Conservation (phyloP, 169 alveolate species). For the Cryptosporidium baileyi region DNA sequence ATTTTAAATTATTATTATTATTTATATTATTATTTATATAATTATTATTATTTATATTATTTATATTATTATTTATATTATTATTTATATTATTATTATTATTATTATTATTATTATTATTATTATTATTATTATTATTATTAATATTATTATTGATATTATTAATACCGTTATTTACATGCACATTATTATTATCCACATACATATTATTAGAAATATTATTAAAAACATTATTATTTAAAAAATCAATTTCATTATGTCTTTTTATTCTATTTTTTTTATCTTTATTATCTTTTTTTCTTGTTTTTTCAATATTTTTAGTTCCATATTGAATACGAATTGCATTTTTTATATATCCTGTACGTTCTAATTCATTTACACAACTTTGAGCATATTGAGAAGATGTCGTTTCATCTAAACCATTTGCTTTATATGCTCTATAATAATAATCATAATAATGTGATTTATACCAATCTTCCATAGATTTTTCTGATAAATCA, state of each 20-base stretch:
- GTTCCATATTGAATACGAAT: conserved; percentile 4
- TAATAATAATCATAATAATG: conserved; percentile 55
- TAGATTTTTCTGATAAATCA: background rate
- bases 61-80: background rate
- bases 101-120: no score
- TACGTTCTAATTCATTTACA: conserved; percentile 31
- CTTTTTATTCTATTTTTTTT: no score
- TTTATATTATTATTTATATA: background rate
- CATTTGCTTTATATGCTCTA: conserved; percentile 46
- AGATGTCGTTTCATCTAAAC: conserved; percentile 48
- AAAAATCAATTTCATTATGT: background rate
- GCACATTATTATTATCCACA: no score
- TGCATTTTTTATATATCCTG: conserved; percentile 35
- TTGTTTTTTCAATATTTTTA: background rate
- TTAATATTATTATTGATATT: background rate
- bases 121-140: background rate
- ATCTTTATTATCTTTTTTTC: background rate
- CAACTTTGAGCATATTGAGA: conserved; percentile 65
- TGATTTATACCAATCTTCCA: conserved; percentile 65
- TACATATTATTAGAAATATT: no score
- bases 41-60: background rate
- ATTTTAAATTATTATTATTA: background rate
- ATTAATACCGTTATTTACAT: no score
- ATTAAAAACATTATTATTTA: no score
- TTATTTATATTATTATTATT: background rate